Conservation (phyloP, 148 eudicot species). For the Persicaria maculosa region DNA sequence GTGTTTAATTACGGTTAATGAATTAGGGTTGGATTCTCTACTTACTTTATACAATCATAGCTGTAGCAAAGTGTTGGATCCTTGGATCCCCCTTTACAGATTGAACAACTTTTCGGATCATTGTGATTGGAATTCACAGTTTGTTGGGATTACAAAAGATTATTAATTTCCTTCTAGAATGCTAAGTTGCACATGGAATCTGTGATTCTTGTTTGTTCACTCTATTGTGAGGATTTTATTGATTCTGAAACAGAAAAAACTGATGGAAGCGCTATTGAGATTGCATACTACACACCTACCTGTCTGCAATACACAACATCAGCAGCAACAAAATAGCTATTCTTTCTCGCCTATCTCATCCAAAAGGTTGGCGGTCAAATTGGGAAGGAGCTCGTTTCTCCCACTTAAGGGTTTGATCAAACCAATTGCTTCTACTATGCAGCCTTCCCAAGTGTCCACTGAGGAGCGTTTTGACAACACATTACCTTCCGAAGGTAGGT, state of each 20-base stretch:
- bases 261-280: slow-evolving; percentile 66
- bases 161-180: background rate
- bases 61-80: too few relatives aligned
- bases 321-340: slow-evolving; percentile 17
- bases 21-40: background rate
- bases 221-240: background rate
- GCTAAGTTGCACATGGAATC: background rate
- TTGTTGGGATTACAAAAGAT: background rate
- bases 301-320: slow-evolving; percentile 15
- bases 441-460: slow-evolving; percentile 43
- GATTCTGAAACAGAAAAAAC: slow-evolving; percentile 20
- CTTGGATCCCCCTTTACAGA: background rate
- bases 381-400: slow-evolving; percentile 26
- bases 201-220: background rate
- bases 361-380: slow-evolving; percentile 20
- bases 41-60: background rate
- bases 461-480: slow-evolving; percentile 51
- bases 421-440: slow-evolving; percentile 44
- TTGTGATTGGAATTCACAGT: background rate
- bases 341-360: slow-evolving; percentile 21
- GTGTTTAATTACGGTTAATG: background rate
- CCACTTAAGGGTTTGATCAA: slow-evolving; percentile 28
- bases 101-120: background rate
- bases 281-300: slow-evolving; percentile 26
- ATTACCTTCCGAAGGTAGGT: slow-evolving; percentile 66